These are phyloP conservation scores for Clarireedia homoeocarpa DNA, from an alignment of 2,329 filamentous ascomycete species.

Conservation along the genomic window DNA sequence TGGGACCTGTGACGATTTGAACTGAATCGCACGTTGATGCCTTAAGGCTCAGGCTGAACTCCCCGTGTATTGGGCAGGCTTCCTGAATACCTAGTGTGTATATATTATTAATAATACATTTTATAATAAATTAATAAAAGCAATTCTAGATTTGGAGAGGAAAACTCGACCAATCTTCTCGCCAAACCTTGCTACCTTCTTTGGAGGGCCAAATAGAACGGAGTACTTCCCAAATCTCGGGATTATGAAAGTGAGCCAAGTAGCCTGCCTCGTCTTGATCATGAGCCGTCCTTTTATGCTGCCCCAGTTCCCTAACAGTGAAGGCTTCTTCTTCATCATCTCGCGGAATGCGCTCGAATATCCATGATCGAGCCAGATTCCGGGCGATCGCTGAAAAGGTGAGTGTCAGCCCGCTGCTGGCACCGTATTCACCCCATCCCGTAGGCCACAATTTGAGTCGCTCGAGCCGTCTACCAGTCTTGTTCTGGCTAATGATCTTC, in stretches of 20 bases:
- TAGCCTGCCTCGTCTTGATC: background rate
- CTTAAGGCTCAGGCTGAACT: no score
- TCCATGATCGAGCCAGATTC: constrained; percentile 11
- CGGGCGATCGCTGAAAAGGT: background rate
- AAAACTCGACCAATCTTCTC: constrained; percentile 11
- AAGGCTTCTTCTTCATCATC: constrained; percentile 4
- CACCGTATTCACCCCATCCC: constrained; percentile 4
- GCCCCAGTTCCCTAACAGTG: constrained; percentile 10
- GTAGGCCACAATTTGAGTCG: constrained; percentile 9
- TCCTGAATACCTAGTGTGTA: no score
- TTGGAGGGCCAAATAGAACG: constrained; percentile 9
- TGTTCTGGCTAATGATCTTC: constrained; percentile 9
- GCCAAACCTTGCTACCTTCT: constrained; percentile 11
- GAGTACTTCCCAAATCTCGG: constrained; percentile 4
- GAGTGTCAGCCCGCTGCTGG: background rate
- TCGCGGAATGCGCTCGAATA: constrained; percentile 9
- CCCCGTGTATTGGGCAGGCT: no score
- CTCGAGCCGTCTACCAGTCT: constrained; percentile 6
- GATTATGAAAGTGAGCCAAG: background rate
- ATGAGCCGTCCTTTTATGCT: background rate
- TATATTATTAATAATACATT: no score
- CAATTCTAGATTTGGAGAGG: background rate
- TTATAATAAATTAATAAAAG: no score
- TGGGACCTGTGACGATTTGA: no score
- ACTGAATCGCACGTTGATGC: no score